These are phyloP conservation scores for Scutellospora calospora DNA, from an alignment of 371 early-diverging fungal species.

Conservation along the genomic window DNA sequence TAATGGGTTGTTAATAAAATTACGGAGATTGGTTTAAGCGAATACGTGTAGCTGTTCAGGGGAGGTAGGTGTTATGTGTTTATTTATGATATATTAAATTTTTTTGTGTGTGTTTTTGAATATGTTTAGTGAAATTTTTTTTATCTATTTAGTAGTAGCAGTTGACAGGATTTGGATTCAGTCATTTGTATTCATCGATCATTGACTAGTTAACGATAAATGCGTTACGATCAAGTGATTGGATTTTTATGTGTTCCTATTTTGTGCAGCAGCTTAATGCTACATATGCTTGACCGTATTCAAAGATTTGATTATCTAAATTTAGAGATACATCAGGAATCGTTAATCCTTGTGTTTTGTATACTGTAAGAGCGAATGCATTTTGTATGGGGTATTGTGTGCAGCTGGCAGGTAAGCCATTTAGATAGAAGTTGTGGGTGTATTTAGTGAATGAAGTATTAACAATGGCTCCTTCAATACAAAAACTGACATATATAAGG, in stretches of 20 bases:
- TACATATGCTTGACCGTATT: background rate
- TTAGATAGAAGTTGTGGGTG: background rate
- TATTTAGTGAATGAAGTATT: too few species aligned
- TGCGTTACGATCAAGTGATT: background rate
- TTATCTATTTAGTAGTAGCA: too few species aligned
- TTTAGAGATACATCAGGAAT: background rate
- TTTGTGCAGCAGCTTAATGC: background rate
- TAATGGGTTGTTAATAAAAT: too few species aligned
- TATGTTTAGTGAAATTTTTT: too few species aligned
- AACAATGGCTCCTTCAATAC: too few species aligned
- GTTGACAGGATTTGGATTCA: too few species aligned
- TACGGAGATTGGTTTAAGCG: too few species aligned
- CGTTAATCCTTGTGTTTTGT: slow-evolving; percentile 16
- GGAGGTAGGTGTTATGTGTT: too few species aligned
- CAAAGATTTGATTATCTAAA: background rate
- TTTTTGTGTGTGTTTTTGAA: too few species aligned
- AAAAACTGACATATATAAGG: too few species aligned
- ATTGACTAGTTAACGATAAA: background rate
- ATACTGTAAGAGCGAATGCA: slow-evolving; percentile 5
- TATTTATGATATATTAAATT: too few species aligned
- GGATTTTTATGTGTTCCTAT: background rate
- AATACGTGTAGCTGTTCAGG: too few species aligned
- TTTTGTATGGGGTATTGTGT: background rate
- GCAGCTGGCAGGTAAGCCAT: background rate
- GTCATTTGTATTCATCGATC: background rate